Evolutionary conservation across 2,329 filamentous ascomycete genomes (phyloP), one percentile per base, ranked within the genome.

Genomic region (Xylaria sp.): DNA sequence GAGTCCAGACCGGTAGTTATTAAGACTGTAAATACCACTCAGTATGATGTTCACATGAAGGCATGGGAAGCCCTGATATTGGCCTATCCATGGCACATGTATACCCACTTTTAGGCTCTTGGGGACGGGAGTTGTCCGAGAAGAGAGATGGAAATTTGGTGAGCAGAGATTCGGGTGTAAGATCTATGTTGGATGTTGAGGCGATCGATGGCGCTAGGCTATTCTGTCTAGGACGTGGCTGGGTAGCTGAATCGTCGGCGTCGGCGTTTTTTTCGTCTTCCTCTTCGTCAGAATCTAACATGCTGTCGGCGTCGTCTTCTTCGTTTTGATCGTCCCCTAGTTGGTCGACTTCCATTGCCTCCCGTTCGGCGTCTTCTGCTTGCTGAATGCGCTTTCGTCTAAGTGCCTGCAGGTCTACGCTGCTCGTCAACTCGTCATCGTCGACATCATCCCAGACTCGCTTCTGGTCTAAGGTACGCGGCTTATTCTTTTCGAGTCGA

Each of bases 1-100:
- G 92, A 93, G 82, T 97, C 94, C 75, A 97, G 85, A 13, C 90
- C 92, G 8, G 96, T 98, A 0, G 96, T 99, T 76, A 99, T 87
- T 45, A 99, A 89, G 71, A 98, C 68, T 70, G n/a, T 36, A 32
- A 32, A 15, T 3, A 23, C 5, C 2, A 39, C 34, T 70, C n/a
- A 70, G 48, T 55, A 61, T 50, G 8, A 18, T 46, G 18, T 55
- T 57, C 3, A 48, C 15, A 8, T 5, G 28, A 23, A 15, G 28
- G 30, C 30, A 15, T 13, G n/a, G 8, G 18, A 7, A 34, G 10
- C 23, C 12, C 18, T 6, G 57, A 34, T 25, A 46, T 45, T 20
- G 25, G 12, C 20, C 23, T n/a, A 28, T 20, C 18, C 15, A 12
- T 18, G 18, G 4, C 15, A 28, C 46, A 28, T 50, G 4, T 58